phyloP scores from a whole-genome alignment of 257 asterid species.

The Buddleja alternifolia region DNA sequence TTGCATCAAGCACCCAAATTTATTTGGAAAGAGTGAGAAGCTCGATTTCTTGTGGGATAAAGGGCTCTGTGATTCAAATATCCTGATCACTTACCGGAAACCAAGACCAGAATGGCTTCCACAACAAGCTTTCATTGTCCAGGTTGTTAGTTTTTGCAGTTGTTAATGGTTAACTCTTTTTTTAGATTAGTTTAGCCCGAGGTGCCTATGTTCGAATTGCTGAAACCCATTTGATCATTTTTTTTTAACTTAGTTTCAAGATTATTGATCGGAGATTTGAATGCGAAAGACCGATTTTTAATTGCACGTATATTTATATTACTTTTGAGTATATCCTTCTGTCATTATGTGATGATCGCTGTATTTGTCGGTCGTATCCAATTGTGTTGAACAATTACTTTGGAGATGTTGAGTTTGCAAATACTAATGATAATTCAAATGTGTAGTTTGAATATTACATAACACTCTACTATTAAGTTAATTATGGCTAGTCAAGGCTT shows the following conservation, averaged over 20 bases:
- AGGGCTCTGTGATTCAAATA: slow-evolving; percentile 90
- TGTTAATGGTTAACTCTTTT: background rate
- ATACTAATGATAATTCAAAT: background rate
- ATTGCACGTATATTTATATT: background rate
- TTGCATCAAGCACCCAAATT: slow-evolving; percentile 90
- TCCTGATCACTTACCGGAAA: slow-evolving; percentile 79
- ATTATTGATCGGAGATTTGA: background rate
- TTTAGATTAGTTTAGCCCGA: background rate
- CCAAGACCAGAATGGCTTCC: slow-evolving; percentile 91
- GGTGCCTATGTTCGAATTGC: background rate
- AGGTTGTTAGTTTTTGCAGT: slow-evolving; percentile 52
- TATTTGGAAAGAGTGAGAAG: slow-evolving; percentile 97
- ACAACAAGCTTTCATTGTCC: slow-evolving; percentile 78
- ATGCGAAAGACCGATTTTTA: background rate
- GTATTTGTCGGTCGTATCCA: no score
- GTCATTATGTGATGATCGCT: background rate
- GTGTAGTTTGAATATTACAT: slow-evolving; percentile 7
- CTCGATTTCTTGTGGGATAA: slow-evolving; percentile 93
- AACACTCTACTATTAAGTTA: background rate
- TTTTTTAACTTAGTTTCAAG: background rate
- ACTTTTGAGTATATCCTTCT: background rate
- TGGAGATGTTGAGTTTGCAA: background rate
- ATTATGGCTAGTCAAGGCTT: background rate
- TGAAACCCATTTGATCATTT: background rate
- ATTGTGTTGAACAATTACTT: background rate